Conservation (phyloP, 495 filamentous ascomycete species). For the Penicillium crystallinum region DNA sequence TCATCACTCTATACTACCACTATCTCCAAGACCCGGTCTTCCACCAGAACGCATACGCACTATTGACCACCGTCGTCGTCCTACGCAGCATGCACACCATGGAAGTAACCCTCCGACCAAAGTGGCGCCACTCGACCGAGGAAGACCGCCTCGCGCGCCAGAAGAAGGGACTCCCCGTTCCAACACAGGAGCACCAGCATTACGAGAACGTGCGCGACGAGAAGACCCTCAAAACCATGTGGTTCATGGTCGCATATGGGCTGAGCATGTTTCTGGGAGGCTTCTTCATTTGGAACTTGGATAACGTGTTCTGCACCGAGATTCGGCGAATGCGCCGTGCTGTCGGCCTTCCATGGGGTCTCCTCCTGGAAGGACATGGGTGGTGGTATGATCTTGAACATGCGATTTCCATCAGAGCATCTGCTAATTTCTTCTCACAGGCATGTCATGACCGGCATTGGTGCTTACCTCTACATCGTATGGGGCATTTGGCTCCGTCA, state of each 20-base stretch:
- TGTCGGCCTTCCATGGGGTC: slow-evolving; percentile 83
- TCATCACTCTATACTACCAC: slow-evolving; percentile 91
- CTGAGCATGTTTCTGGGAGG: slow-evolving; percentile 74
- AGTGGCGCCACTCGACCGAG: slow-evolving; percentile 40
- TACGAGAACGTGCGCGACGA: slow-evolving; percentile 50
- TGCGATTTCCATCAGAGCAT: background rate
- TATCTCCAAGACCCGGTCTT: slow-evolving; percentile 88
- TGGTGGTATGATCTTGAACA: slow-evolving; percentile 74
- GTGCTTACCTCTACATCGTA: slow-evolving; percentile 78
- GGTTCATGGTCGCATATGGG: slow-evolving; percentile 68
- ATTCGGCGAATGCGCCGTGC: slow-evolving; percentile 65
- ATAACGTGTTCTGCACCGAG: slow-evolving; percentile 74
- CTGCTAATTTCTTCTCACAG: slow-evolving; percentile 28
- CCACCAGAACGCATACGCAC: slow-evolving; percentile 82
- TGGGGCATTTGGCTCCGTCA: slow-evolving; percentile 86
- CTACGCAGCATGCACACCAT: slow-evolving; percentile 84
- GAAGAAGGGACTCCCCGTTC: slow-evolving; percentile 37
- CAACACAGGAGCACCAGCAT: slow-evolving; percentile 37
- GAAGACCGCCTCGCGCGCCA: slow-evolving; percentile 37
- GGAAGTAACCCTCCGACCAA: slow-evolving; percentile 69
- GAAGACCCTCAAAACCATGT: slow-evolving; percentile 65
- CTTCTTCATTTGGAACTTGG: slow-evolving; percentile 82
- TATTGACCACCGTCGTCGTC: slow-evolving; percentile 75
- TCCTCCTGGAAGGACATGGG: slow-evolving; percentile 86
- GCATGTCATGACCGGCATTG: slow-evolving; percentile 61